Base-by-base conservation (phyloP, 2,329 filamentous ascomycete genomes). In the Aureobasidium leucospermi region DNA sequence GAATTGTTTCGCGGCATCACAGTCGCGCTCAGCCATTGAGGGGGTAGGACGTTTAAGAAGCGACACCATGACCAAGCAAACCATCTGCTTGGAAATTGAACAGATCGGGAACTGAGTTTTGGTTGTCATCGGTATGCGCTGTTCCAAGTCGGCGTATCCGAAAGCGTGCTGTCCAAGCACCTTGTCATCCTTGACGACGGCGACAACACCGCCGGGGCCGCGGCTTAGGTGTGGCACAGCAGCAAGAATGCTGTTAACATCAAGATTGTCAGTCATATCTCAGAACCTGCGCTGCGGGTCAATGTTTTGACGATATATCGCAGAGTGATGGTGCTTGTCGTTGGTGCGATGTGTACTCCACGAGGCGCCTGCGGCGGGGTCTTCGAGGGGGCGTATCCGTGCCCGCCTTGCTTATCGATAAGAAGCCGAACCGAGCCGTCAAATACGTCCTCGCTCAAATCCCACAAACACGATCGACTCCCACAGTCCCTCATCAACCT, bases 21-120 rank as follows among this genome's bases (percentile, higher is more conserved):
- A 7, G n/a, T 23, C 15, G 34, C 53, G 53, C 32, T 32, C 56
- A 10, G 61, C 63, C 63, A 74, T 69, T 7, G 60, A 52, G 1
- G 67, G 63, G 0, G 70, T 67, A 4, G 73, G 69, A 10, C 74
- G 69, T 5, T 67, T 65, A 43, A 73, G 63, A 6, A 78, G 63
- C 41, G 73, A 71, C 4, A 69, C 63, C 49, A 77, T 60, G 4
- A 73, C 61, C 5, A 72, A 67, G 57, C 75, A 77, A 1, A 76
- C 64, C 65, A 77, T 74, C 56, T 79, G 76, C 63, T 79, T 79
- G 2, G 75, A 72, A 61, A 78, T 78, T 6, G 76, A 78, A 63
- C 76, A 79, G 59, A 79, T 78, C 10, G 76, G 76, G 19, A 78
- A 62, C 9, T 69, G 67, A 1, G 70, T 77, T 4, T 71, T 60